Evolutionary conservation across 805 yeast genomes (phyloP).

Genomic region (Ogataea chonburiensis): DNA sequence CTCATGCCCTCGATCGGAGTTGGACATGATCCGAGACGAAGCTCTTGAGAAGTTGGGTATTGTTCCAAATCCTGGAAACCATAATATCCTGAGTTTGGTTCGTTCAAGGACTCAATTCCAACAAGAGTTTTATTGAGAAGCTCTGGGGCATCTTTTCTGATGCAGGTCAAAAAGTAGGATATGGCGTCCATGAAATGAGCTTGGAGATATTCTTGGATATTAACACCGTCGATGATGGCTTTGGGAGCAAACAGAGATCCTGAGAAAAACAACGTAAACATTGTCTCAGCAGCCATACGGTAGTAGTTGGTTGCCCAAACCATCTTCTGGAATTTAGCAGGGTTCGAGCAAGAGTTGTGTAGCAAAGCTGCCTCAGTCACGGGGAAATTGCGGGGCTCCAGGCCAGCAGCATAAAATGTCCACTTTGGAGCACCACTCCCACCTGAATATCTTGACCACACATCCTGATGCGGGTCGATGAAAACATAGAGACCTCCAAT

Average conservation of each 20-base stretch:
- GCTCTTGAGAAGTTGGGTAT: constrained; percentile 60
- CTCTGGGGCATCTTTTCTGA: constrained; percentile 42
- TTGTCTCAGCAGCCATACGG: constrained; percentile 69
- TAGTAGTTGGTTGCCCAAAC: constrained; percentile 88
- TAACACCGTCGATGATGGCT: constrained; percentile 63
- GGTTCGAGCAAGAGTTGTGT: constrained; percentile 55
- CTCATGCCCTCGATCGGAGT: constrained; percentile 71
- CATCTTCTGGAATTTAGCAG: constrained; percentile 69
- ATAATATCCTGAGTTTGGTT: constrained; percentile 75
- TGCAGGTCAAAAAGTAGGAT: constrained; percentile 42
- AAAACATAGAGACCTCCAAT: constrained; percentile 77
- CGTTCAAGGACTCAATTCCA: constrained; percentile 86
- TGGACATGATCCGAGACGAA: constrained; percentile 80
- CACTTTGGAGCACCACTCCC: constrained; percentile 95
- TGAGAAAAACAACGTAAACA: constrained; percentile 84
- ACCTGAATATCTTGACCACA: constrained; percentile 85
- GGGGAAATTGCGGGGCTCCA: constrained; percentile 71
- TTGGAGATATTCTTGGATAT: constrained; percentile 79
- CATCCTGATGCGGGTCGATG: constrained; percentile 91
- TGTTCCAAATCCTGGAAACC: constrained; percentile 56
- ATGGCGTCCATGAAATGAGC: constrained; percentile 56
- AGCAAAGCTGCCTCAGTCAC: constrained; percentile 77
- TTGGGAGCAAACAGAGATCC: constrained; percentile 78
- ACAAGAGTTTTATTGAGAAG: constrained; percentile 49
- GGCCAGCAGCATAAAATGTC: constrained; percentile 88